Evolutionary conservation across 345 rosid species (phyloP), one percentile per base, ranked within the genome.

Genomic region (Aquilaria yunnanensis): DNA sequence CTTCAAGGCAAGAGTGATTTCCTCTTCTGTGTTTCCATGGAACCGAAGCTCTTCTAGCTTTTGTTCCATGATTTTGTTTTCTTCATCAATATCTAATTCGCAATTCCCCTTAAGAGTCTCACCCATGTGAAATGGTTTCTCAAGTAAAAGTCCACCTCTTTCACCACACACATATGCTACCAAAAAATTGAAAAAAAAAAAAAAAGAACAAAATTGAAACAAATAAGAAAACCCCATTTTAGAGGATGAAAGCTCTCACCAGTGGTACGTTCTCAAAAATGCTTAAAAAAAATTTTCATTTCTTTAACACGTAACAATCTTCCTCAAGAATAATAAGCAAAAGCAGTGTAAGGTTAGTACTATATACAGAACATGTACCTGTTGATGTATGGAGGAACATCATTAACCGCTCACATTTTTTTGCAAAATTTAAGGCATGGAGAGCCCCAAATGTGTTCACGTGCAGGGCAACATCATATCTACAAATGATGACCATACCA

Each of bases 101-200:
- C 52, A 32, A 9, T 45, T 56, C 31, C 70, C 77, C 1, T 75
- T 77, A 6, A 80, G 62, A 3, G 85, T 74, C 52, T 84, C 84
- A 9, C 77, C 81, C 73, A 80, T 63, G 0, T 30, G 0, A 54
- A 72, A 75, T 10, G 73, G 61, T 11, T 47, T 69, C 72, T 87
- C 90, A 13, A 43, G 9, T 31, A 82, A 68, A 0, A 75, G 5
- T 61, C 92, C 87, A 1, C 61, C 54, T 29, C 34, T 70, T 47
- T 81, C 89, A 5, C 92, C 89, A 7, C 83, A 80, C 6, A 85
- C 91, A 62, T 85, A 88, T 3, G 89, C 96, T 85, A 63, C 5
- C 64, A 46, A 70, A 47, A 47, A 43, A 31, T 1, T n/a, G n/a
- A n/a, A 31, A 2, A 30, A 11, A 31, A 13, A 11, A 55, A 8